Base-by-base conservation (phyloP, 345 rosid genomes). In the Arabidopsis arenosa region DNA sequence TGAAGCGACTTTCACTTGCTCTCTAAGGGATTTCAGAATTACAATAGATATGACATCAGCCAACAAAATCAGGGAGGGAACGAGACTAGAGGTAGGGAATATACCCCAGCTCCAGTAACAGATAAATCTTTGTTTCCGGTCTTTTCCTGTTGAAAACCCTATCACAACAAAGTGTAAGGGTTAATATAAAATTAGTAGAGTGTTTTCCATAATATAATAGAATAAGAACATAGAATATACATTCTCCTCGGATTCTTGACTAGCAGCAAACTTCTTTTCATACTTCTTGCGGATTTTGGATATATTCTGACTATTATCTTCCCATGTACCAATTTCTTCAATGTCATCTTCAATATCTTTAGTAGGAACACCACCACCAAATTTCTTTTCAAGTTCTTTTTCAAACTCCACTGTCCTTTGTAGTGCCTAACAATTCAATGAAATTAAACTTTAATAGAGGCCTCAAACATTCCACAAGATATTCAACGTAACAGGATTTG, bases 331-430 rank as follows among this genome's bases (percentile, higher is more conserved):
- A 81, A 89, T 86, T 75, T 92, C 97, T 79, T 92, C 97, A 76
- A 86, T 89, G 79, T 90, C 97, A 70, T 68, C 83, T 57, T 81
- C 89, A 53, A 83, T 80, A 82, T 90, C 94, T 66, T 85, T 84
- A 79, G 79, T 87, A 66, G 75, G 82, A 80, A 81, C 75, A 65
- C 84, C 94, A 70, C 93, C 97, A 56, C 99, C 99, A 86, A 95
- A 95, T 86, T 89, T 90, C 85, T 88, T 90, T 60, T 93, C 99
- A 77, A 92, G 76, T 76, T 95, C 98, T 83, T 90, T 86, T 81
- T 95, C 99, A 84, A 95, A 95, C 82, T 95, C 99, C 57, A 89
- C 80, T 63, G 99, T 95, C 75, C 99, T 82, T 83, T 92, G 97
- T 26, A 94, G 81, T 77, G 97, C 97, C 98, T 94, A 75, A 23